These are phyloP conservation scores for Microbotryum silenes-acaulis DNA, from an alignment of 1,284 basidiomycete genomes.

Conservation along the genomic window DNA sequence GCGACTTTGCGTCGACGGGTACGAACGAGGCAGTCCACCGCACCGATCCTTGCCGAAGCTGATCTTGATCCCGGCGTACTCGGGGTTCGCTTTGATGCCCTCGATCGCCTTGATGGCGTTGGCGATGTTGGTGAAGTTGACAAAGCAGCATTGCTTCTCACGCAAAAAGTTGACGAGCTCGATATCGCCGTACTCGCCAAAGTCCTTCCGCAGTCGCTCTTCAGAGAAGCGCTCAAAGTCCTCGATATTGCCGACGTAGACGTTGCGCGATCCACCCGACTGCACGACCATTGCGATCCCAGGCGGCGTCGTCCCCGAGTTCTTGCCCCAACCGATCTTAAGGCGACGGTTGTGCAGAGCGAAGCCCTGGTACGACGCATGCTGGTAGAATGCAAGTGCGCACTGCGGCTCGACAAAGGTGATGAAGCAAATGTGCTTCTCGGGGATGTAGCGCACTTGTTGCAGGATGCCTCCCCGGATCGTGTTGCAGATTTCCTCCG, in stretches of 20 bases:
- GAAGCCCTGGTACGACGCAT: conserved; percentile 75
- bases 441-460: conserved; percentile 82
- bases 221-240: conserved; percentile 82
- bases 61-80: conserved; percentile 36
- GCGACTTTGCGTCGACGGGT: conserved; percentile 1
- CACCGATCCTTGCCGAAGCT: conserved; percentile 92
- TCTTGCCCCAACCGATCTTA: conserved; percentile 93
- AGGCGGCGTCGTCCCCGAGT: conserved; percentile 63
- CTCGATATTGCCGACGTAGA: conserved; percentile 69
- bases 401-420: conserved; percentile 53
- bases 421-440: conserved; percentile 66
- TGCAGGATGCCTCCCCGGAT: conserved; percentile 78
- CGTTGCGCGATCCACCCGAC: conserved; percentile 82
- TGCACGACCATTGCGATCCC: conserved; percentile 77
- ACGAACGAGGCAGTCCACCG: conserved; percentile 44
- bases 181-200: conserved; percentile 86
- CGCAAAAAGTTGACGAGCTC: conserved; percentile 90
- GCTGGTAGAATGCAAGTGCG: conserved; percentile 84
- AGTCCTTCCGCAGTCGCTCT: conserved; percentile 76
- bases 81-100: conserved; percentile 59
- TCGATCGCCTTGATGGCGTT: conserved; percentile 95
- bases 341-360: conserved; percentile 81
- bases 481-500: conserved; percentile 87
- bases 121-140: conserved; percentile 81
- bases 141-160: conserved; percentile 93